These are phyloP conservation scores for Eucalyptus curtisii DNA, from an alignment of 345 rosid species.

Conservation along the genomic window DNA sequence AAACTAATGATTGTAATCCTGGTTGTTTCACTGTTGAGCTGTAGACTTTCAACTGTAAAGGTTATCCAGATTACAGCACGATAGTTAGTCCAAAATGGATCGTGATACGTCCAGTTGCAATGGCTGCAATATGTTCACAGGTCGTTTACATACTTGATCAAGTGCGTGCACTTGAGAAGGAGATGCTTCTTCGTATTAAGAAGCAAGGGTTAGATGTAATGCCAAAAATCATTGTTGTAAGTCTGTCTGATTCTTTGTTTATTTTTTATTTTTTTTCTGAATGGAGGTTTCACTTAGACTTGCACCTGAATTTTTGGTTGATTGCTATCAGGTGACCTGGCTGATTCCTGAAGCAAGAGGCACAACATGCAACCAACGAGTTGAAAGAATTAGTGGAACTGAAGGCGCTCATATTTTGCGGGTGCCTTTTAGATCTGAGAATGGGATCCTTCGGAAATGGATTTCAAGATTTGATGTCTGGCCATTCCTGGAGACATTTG, in stretches of 20 bases:
- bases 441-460: constrained; percentile 1
- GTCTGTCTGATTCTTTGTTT: not conserved
- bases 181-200: constrained; percentile 74
- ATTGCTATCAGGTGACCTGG: not conserved
- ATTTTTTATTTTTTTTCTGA: too few relatives aligned
- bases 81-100: not conserved
- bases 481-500: constrained; percentile 82
- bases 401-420: not conserved
- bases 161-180: constrained; percentile 82
- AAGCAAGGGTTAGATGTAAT: constrained; percentile 75
- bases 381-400: not conserved
- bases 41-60: not conserved
- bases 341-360: constrained; percentile 1
- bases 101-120: not conserved
- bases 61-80: not conserved
- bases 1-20: not conserved
- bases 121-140: constrained; percentile 10
- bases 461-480: constrained; percentile 76
- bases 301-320: not conserved
- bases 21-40: not conserved
- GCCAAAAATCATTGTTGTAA: constrained; percentile 77
- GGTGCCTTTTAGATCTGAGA: not conserved
- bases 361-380: not conserved
- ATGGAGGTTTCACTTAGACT: not conserved
- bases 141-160: constrained; percentile 91